Evolutionary conservation across 225 moss, liverwort and hornwort species (phyloP).

Genomic region (Lunularia cruciata): DNA sequence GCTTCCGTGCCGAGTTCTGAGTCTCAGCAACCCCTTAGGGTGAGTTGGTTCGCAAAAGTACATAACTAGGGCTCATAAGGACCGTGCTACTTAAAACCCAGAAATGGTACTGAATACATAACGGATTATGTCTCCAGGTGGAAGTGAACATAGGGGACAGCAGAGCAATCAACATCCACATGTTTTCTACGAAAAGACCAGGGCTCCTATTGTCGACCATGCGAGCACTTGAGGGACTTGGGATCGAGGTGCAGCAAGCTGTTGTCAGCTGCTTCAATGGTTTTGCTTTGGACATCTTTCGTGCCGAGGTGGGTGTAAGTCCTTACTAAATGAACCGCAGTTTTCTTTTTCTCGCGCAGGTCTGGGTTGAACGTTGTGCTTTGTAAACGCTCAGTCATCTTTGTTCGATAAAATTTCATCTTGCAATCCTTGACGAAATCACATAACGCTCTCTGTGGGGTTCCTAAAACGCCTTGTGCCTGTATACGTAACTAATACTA

Average conservation of each 20-base stretch:
- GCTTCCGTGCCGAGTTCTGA: slow-evolving; percentile 63
- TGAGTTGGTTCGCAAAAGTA: slow-evolving; percentile 15
- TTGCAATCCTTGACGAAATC: no score
- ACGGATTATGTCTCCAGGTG: slow-evolving; percentile 40
- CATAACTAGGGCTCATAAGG: no score
- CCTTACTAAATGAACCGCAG: no score
- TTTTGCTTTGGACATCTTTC: slow-evolving; percentile 83
- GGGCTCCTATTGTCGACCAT: slow-evolving; percentile 74
- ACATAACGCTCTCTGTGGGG: no score
- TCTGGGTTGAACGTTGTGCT: no score
- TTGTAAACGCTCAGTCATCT: no score
- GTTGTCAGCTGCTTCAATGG: slow-evolving; percentile 94
- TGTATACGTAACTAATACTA: not conserved
- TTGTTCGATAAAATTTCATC: no score
- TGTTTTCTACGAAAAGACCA: slow-evolving; percentile 81
- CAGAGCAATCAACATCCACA: slow-evolving; percentile 72
- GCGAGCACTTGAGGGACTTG: slow-evolving; percentile 76
- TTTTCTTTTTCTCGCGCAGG: no score
- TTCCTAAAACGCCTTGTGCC: no score
- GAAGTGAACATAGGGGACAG: slow-evolving; percentile 70
- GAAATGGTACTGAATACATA: not conserved
- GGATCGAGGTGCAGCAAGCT: slow-evolving; percentile 86
- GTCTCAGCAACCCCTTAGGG: slow-evolving; percentile 57
- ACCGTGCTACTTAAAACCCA: not conserved
- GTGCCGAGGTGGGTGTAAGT: slow-evolving; percentile 64